Base-by-base conservation (phyloP, 306 rosid genomes). In the Oxytropis ochrocephala region DNA sequence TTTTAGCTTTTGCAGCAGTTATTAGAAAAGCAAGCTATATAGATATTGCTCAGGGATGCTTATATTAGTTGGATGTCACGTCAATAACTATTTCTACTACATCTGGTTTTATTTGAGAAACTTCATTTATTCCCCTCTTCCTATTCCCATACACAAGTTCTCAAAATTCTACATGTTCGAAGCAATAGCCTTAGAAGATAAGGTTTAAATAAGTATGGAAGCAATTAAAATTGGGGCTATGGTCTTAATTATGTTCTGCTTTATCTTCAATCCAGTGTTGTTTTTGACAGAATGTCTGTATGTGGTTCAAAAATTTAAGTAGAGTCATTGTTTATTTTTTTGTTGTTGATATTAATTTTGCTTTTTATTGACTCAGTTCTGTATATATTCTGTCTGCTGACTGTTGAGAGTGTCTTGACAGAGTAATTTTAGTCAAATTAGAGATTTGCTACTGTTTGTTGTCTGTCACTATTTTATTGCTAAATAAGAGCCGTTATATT, bases 401-500 rank as follows among this genome's bases (percentile, higher is more conserved):
- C 11, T 35, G 36, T 51, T 61, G 60, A 35, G n/a, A 79, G 50
- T 35, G n/a, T 55, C 54, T 63, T 56, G 64, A 17, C 73, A 64
- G 30, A 46, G 30, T n/a, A 46, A 24, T 47, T 48, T 55, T 9
- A 21, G 46, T 27, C 6, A 43, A 43, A 19, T 67, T 19, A 46
- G 67, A 36, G 44, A 39, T 75, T 59, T 12, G 17, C 75, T 42
- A n/a, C 55, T 61, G 8, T 53, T 27, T 60, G 59, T 21, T 67
- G 58, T 51, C 57, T 42, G 54, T 52, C 18, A 24, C 60, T 62
- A 61, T 74, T 64, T 52, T 12, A 41, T 36, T 46, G 21, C 48
- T 57, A 51, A 76, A 64, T 43, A 17, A 33, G 43, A 64, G 71
- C 74, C 50, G 56, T 3, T 55, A 29, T 73, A n/a, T n/a, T n/a